phyloP scores from a whole-genome alignment of 768 basidiomycete genomes.

The Gautieria morchelliformis region DNA sequence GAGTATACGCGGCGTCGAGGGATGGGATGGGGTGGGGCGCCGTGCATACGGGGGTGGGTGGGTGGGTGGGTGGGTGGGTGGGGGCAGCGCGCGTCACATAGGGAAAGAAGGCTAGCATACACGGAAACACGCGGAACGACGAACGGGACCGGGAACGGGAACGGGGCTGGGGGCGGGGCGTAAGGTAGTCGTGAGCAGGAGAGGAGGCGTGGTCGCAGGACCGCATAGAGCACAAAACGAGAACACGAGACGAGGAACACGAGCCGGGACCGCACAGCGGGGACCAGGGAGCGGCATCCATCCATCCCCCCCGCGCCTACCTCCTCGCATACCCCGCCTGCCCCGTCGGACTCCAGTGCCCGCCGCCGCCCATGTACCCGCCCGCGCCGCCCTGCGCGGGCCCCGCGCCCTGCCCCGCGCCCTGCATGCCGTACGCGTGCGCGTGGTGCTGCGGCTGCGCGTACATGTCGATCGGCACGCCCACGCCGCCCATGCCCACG shows the following conservation, averaged over 20 bases:
- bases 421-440: background rate
- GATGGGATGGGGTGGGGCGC: too few relatives aligned
- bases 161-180: too few relatives aligned
- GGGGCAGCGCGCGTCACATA: background rate
- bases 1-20: too few relatives aligned
- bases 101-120: background rate
- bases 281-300: background rate
- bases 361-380: background rate
- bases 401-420: background rate
- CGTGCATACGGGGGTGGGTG: background rate
- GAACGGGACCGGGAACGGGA: too few relatives aligned
- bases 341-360: background rate
- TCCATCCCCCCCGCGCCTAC: background rate
- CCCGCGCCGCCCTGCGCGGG: background rate
- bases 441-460: background rate
- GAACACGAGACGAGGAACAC: too few relatives aligned
- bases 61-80: background rate
- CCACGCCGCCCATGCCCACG: background rate
- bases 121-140: background rate
- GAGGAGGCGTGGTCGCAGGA: background rate
- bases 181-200: too few relatives aligned
- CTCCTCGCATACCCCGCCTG: constrained; percentile 2
- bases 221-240: background rate
- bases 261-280: background rate
- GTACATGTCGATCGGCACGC: background rate